These are phyloP conservation scores for Vigna angularis DNA, from an alignment of 306 rosid species.

Conservation along the genomic window DNA sequence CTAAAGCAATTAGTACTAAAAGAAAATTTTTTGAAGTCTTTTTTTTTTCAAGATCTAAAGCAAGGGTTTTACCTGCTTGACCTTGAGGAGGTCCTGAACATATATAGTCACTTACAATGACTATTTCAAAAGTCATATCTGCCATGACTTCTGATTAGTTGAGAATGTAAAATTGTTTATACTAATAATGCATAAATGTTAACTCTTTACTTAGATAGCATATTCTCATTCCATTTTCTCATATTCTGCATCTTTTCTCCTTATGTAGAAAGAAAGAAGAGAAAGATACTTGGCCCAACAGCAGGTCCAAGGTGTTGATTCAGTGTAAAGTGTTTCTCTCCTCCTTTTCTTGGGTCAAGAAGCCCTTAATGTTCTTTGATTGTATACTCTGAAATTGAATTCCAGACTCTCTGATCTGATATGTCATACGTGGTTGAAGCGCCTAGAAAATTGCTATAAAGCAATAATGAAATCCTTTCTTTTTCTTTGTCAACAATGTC, in stretches of 20 bases:
- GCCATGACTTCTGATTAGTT: background rate
- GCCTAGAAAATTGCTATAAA: slow-evolving; percentile 27
- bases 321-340: slow-evolving; percentile 46
- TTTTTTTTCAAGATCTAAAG: no score
- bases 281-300: slow-evolving; percentile 93
- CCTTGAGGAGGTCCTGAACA: no score
- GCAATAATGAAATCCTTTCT: slow-evolving; percentile 40
- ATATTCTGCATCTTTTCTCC: slow-evolving; percentile 23
- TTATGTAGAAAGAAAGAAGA: slow-evolving; percentile 89
- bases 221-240: slow-evolving; percentile 13
- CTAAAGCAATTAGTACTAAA: no score
- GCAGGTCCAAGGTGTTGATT: slow-evolving; percentile 83
- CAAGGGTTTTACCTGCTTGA: no score
- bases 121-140: background rate
- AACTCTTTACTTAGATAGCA: slow-evolving; percentile 6
- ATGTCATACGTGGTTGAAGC: slow-evolving; percentile 44
- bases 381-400: slow-evolving; percentile 40
- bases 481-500: slow-evolving; percentile 17
- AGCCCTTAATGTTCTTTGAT: slow-evolving; percentile 41
- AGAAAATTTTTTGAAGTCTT: no score
- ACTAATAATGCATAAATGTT: background rate
- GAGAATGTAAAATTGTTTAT: background rate
- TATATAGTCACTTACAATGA: background rate
- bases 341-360: slow-evolving; percentile 35
- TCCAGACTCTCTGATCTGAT: slow-evolving; percentile 41